Conservation (phyloP, 2,329 filamentous ascomycete species). For the Magnaporthiopsis rhizophila region DNA sequence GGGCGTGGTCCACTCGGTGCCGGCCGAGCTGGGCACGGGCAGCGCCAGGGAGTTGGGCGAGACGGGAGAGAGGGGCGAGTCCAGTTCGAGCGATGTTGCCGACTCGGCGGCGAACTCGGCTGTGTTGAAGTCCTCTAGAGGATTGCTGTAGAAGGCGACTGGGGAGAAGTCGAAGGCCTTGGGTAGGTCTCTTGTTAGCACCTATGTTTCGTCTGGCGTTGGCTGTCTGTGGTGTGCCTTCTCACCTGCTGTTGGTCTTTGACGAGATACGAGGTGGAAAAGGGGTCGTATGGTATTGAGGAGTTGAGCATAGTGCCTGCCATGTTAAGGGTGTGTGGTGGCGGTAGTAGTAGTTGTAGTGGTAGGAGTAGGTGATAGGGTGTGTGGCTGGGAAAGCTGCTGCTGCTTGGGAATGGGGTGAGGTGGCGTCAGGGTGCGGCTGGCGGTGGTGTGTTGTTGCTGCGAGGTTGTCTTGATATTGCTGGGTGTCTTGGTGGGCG, state of each 20-base stretch:
- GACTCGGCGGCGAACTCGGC: constrained; percentile 1
- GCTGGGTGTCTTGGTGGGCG: background rate
- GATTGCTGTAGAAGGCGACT: constrained; percentile 1
- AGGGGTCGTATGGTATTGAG: constrained; percentile 7
- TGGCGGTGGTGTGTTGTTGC: background rate
- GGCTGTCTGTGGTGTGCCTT: background rate
- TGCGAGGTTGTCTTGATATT: background rate
- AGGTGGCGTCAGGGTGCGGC: background rate
- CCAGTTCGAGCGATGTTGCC: constrained; percentile 1
- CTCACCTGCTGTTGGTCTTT: constrained; percentile 5
- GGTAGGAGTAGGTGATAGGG: too few relatives aligned
- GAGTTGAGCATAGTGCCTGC: background rate
- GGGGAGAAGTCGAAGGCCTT: constrained; percentile 6
- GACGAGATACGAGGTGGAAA: constrained; percentile 7
- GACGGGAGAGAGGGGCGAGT: background rate
- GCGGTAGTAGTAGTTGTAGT: background rate
- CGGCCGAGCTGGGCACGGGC: background rate
- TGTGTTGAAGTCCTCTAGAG: background rate
- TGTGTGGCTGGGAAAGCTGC: background rate
- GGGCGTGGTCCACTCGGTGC: constrained; percentile 5
- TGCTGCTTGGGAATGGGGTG: background rate
- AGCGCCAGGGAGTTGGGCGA: constrained; percentile 1
- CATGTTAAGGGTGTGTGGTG: background rate
- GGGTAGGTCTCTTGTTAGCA: background rate
- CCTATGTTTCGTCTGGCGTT: background rate